These are phyloP conservation scores for Blastobotrys elegans DNA, from an alignment of 1,139 yeast genomes.

Conservation along the genomic window DNA sequence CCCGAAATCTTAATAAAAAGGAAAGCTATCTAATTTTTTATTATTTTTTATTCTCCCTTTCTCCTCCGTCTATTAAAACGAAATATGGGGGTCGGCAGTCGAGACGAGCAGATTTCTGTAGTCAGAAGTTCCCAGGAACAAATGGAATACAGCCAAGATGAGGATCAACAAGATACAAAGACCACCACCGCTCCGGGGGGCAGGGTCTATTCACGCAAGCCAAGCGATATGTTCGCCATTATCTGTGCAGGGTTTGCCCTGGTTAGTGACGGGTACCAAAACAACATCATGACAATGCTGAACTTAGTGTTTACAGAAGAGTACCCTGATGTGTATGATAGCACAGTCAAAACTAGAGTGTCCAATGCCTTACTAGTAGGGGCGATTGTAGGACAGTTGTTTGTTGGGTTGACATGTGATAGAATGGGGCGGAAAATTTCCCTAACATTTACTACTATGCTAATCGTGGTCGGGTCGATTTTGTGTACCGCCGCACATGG, in stretches of 20 bases:
- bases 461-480: slow-evolving; percentile 52
- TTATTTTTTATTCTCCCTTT: too few species aligned
- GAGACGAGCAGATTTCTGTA: too few species aligned
- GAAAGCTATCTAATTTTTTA: too few species aligned
- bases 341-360: slow-evolving; percentile 48
- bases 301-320: slow-evolving; percentile 45
- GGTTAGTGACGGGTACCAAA: slow-evolving; percentile 61
- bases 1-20: too few species aligned
- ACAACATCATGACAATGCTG: slow-evolving; percentile 55
- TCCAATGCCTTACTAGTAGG: slow-evolving; percentile 57
- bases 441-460: slow-evolving; percentile 48
- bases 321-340: slow-evolving; percentile 44
- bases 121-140: too few species aligned
- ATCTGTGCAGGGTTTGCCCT: slow-evolving; percentile 56
- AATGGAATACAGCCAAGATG: neutral
- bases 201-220: neutral
- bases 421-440: slow-evolving; percentile 56
- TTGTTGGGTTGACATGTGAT: slow-evolving; percentile 52
- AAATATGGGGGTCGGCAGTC: too few species aligned
- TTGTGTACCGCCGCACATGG: slow-evolving; percentile 59
- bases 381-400: slow-evolving; percentile 53
- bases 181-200: neutral
- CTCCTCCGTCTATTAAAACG: too few species aligned
- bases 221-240: slow-evolving; percentile 38
- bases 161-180: neutral